These are phyloP conservation scores for Candida verbasci DNA, from an alignment of 805 yeast species.

Conservation along the genomic window DNA sequence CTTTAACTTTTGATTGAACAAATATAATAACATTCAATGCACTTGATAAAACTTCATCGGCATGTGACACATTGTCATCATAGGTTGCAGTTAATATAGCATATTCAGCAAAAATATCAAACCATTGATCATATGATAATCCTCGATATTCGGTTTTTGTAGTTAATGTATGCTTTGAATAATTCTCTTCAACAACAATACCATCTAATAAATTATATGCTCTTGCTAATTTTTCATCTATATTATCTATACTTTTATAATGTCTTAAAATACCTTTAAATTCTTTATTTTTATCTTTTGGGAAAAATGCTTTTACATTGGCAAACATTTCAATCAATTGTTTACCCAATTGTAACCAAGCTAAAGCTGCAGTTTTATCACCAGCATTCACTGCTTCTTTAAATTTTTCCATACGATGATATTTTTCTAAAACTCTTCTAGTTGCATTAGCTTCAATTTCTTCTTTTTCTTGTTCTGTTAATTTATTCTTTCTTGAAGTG, in stretches of 20 bases:
- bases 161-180: constrained; percentile 33
- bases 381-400: constrained; percentile 26
- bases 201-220: constrained; percentile 63
- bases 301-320: constrained; percentile 72
- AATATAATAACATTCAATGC: constrained; percentile 81
- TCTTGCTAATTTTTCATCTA: constrained; percentile 71
- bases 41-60: constrained; percentile 53
- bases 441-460: constrained; percentile 57
- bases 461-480: constrained; percentile 43
- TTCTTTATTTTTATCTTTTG: constrained; percentile 64
- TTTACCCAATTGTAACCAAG: constrained; percentile 82
- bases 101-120: constrained; percentile 74
- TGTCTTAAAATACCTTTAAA: constrained; percentile 66
- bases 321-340: constrained; percentile 82
- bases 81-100: constrained; percentile 62
- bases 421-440: constrained; percentile 53
- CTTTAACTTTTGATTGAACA: constrained; percentile 56
- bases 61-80: constrained; percentile 58
- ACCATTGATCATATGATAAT: constrained; percentile 75
- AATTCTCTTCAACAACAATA: constrained; percentile 26
- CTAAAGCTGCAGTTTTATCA: constrained; percentile 57
- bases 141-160: constrained; percentile 69
- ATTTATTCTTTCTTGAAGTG: constrained; percentile 14
- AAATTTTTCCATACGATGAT: constrained; percentile 50
- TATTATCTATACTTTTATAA: constrained; percentile 55